Conservation (phyloP, 2,329 filamentous ascomycete genomes). For the Fusarium abutilonis region DNA sequence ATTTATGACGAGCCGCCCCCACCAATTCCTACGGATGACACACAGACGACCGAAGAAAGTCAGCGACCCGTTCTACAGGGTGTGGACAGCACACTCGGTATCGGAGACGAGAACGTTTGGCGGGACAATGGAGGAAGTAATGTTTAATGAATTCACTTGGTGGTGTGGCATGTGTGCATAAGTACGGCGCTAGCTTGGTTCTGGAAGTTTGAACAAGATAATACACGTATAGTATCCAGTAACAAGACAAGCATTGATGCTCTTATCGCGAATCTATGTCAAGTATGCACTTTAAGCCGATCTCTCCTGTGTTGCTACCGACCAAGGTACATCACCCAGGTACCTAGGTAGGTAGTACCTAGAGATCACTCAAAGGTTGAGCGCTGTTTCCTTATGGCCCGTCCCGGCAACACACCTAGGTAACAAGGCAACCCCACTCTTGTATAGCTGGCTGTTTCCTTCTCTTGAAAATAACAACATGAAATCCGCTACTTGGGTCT, state of each 20-base stretch:
- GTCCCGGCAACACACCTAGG: no score
- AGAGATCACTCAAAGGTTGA: not conserved
- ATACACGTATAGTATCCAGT: slow-evolving; percentile 1
- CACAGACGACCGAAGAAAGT: slow-evolving; percentile 43
- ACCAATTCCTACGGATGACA: slow-evolving; percentile 40
- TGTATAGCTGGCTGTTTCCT: not conserved
- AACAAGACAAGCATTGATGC: not conserved
- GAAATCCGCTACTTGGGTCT: no score
- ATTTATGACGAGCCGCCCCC: slow-evolving; percentile 68
- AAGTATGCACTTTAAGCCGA: no score
- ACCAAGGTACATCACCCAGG: no score
- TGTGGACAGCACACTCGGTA: slow-evolving; percentile 51
- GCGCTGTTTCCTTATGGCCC: not conserved
- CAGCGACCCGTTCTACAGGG: slow-evolving; percentile 47
- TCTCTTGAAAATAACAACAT: not conserved
- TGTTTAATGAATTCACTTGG: slow-evolving; percentile 32
- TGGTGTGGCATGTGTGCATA: slow-evolving; percentile 12
- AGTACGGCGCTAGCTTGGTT: slow-evolving; percentile 18
- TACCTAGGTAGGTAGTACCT: no score
- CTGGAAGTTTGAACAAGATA: slow-evolving; percentile 10
- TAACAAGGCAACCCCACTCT: no score
- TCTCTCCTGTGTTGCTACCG: not conserved
- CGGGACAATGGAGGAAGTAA: slow-evolving; percentile 42
- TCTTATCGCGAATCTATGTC: not conserved
- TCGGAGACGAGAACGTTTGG: slow-evolving; percentile 55